phyloP scores from a whole-genome alignment of 768 basidiomycete species.

The Mrakia gelida region DNA sequence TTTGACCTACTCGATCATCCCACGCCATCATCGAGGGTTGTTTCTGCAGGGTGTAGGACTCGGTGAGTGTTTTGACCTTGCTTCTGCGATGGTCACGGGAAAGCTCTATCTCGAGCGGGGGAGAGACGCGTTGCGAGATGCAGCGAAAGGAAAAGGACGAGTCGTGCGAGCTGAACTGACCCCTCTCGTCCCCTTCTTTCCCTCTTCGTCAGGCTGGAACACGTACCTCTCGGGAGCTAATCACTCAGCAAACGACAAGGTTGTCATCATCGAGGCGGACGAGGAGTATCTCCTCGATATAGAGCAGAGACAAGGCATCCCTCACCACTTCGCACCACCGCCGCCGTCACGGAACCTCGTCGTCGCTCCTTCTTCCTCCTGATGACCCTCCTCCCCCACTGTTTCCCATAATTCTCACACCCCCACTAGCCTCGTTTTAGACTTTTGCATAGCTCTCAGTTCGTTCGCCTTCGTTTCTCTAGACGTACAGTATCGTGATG shows the following conservation, averaged over 20 bases:
- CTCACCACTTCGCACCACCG: background rate
- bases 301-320: background rate
- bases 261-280: background rate
- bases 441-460: background rate
- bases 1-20: slow-evolving; percentile 28
- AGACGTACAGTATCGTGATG: too few species aligned
- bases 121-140: too few species aligned
- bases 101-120: background rate
- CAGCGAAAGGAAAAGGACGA: background rate
- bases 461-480: background rate
- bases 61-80: slow-evolving; percentile 6
- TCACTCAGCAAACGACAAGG: background rate
- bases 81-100: background rate
- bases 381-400: background rate
- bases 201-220: slow-evolving; percentile 22
- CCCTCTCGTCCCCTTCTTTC: background rate
- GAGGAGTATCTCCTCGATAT: background rate
- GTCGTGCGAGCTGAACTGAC: background rate
- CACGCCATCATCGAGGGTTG: slow-evolving; percentile 24
- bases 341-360: background rate
- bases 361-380: background rate
- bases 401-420: background rate
- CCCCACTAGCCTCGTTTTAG: background rate
- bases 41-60: slow-evolving; percentile 30
- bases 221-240: slow-evolving; percentile 12